Evolutionary conservation across 1,284 basidiomycete species (phyloP), one percentile per base, ranked within the genome.

Genomic region (Mrakiaceae sp.): DNA sequence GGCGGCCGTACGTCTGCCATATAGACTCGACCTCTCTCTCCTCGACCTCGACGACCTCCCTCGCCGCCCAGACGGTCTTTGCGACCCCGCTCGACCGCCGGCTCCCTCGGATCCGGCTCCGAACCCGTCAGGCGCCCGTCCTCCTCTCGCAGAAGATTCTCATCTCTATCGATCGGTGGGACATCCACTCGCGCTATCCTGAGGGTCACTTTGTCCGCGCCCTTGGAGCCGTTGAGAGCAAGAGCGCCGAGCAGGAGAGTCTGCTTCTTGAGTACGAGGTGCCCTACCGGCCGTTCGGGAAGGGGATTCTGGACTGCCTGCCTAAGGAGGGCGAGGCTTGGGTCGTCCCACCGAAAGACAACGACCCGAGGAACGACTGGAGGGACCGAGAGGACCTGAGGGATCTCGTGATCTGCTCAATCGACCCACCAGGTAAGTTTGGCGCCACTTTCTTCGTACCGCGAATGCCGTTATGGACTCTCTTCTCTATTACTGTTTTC

Each of bases 191-290:
- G 2, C 84, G 92, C 40, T 98, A 98, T 73, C 96, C 96, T 0
- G 94, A 98, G 70, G 96, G 96, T 0, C 96, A 99, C 75, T 94
- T 99, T 72, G 92, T 98, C 11, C 85, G 95, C 54, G 86, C 92
- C 0, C 81, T 99, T 0, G 96, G 96, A 9, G 85, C 85, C 68
- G 90, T 87, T 0, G 95, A 95, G 72, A 90, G 87, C 74, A 96
- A 97, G 74, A 93, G 94, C 73, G 94, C 94, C 0, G 96, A 98
- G 74, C 90, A 95, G 73, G 95, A 98, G 76, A 92, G 89, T 73
- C 73, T 98, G 67, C 76, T 99, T 70, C 79, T 98, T 55, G 96
- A 99, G 76, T 98, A 89, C 74, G 95, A 97, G 69, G 91, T 98
- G 3, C 93, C 94, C 0, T 98, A 98, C 75, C 78, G 95, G 66